Base-by-base conservation (phyloP, 139 green algal genomes). In the Micractinium sp. region DNA sequence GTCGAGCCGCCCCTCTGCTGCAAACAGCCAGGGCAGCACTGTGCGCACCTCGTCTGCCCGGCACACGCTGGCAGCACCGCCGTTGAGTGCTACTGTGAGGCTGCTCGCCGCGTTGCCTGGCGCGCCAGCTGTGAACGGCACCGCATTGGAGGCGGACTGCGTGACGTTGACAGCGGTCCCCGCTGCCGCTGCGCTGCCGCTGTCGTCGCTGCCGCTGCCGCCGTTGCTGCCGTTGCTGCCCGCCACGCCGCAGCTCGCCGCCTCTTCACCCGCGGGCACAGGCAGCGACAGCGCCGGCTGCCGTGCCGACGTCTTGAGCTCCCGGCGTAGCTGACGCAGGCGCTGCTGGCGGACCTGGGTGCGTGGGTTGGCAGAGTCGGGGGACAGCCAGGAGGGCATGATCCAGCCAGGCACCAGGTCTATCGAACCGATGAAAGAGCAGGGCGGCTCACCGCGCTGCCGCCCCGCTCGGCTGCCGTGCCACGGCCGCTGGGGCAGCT, bases 1-100 rank as follows among this genome's bases (percentile, higher is more conserved):
- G 53, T 89, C 85, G 27, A 88, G 85, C 41, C 85, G 85, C 19
- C 85, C 85, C 71, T 88, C 85, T 18, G 41, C 85, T 4, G 41
- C 69, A 74, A 74, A 88, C 41, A 88, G 69, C 71, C 85, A 88
- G 39, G 85, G 85, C 85, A 88, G 85, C 41, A 88, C 82, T 25
- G 75, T 41, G 63, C 66, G 36, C 22, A 71, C 82, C 38, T 78
- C 36, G 9, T 87, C 82, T 38, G 66, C 82, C 36, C 82, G 82
- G 56, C 56, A 56, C 47, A 66, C 63, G 36, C 63, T 22, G 12
- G 60, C 66, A 0, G 63, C 35, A 1, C 60, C 82, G 60, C 60
- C 82, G 82, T 66, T 75, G 81, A 66, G 66, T 29, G 56, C 47
- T 27, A 15, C 20, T 19, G 29, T 39, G 36, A 66, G 36, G 36